These are phyloP conservation scores for Flaveria sonorensis DNA, from an alignment of 129 eudicot genomes.

Conservation along the genomic window DNA sequence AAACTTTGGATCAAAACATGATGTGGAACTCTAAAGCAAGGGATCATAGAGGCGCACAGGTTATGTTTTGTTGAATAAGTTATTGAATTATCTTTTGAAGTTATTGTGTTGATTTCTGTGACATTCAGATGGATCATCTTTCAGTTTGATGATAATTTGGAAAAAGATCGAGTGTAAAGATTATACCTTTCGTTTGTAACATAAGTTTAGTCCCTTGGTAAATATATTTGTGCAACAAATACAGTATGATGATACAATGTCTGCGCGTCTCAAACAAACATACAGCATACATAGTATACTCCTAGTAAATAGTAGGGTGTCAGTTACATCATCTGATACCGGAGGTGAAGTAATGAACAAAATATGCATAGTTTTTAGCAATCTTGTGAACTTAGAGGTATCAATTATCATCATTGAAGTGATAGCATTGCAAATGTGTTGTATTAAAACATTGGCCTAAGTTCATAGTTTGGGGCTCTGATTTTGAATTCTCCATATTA, in stretches of 20 bases:
- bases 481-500: background rate
- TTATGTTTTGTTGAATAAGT: slow-evolving; percentile 10
- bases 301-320: background rate
- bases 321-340: background rate
- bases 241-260: no score
- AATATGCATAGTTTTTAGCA: background rate
- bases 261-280: no score
- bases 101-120: background rate
- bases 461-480: background rate
- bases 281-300: no score
- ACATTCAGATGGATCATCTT: background rate
- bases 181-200: slow-evolving; percentile 3
- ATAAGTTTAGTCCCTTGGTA: background rate
- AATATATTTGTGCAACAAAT: no score
- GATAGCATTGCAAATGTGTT: background rate
- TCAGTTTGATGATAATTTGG: background rate
- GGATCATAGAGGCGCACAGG: slow-evolving; percentile 57
- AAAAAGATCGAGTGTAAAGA: background rate
- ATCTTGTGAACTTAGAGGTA: slow-evolving; percentile 5
- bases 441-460: background rate
- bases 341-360: background rate
- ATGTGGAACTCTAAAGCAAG: slow-evolving; percentile 49
- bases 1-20: slow-evolving; percentile 29
- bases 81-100: background rate
- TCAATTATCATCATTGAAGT: background rate